These are phyloP conservation scores for Dipodascus geniculatus DNA, from an alignment of 805 yeast genomes.

Conservation along the genomic window DNA sequence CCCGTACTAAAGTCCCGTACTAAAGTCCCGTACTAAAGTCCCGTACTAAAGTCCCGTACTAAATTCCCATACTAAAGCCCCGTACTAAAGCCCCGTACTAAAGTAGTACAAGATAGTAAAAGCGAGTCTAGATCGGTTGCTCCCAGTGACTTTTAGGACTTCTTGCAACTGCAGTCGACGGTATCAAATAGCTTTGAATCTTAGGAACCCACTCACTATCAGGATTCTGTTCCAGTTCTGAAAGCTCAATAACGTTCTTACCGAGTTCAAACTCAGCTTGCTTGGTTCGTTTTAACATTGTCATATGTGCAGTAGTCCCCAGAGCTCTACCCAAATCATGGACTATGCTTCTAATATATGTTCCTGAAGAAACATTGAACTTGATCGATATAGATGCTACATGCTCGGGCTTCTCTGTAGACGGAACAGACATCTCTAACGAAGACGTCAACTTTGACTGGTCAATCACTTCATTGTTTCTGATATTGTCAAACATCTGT, in stretches of 20 bases:
- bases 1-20: too few relatives aligned
- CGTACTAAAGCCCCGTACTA: too few relatives aligned
- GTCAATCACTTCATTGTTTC: background rate
- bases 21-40: too few relatives aligned
- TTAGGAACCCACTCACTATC: background rate
- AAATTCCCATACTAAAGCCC: too few relatives aligned
- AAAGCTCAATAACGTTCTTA: slow-evolving; percentile 50
- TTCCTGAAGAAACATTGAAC: slow-evolving; percentile 84
- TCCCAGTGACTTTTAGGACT: too few relatives aligned
- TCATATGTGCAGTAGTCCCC: slow-evolving; percentile 81
- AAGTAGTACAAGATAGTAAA: too few relatives aligned
- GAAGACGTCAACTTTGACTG: background rate
- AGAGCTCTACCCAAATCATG: slow-evolving; percentile 82
- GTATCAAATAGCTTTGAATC: background rate
- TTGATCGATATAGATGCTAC: slow-evolving; percentile 17
- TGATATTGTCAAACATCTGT: background rate
- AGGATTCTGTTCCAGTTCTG: slow-evolving; percentile 38
- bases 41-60: too few relatives aligned
- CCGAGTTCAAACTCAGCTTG: slow-evolving; percentile 83
- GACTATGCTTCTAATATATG: slow-evolving; percentile 79
- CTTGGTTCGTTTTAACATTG: slow-evolving; percentile 52
- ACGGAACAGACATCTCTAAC: background rate
- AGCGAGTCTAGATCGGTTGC: too few relatives aligned
- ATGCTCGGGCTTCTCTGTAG: background rate
- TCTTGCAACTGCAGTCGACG: background rate